phyloP scores from a whole-genome alignment of 257 asterid species.

The Cinchona pubescens region DNA sequence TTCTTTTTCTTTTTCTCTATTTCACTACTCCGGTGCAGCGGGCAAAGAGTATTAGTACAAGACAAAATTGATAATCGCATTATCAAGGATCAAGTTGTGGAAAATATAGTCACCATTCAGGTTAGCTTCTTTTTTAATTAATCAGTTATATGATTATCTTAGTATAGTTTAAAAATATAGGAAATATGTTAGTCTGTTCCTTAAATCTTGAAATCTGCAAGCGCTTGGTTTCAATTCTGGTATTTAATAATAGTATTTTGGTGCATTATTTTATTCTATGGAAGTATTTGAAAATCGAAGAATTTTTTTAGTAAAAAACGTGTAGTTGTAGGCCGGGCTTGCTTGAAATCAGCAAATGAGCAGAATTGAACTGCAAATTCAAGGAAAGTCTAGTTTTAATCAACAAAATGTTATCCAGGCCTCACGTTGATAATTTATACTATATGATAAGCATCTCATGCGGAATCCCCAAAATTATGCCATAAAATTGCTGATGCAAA shows the following conservation, averaged over 20 bases:
- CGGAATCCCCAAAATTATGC: no score
- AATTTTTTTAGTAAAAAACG: background rate
- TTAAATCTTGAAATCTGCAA: background rate
- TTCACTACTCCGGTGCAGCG: slow-evolving; percentile 51
- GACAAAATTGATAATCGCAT: slow-evolving; percentile 49
- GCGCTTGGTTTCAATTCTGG: background rate
- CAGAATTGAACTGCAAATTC: background rate
- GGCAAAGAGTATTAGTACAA: slow-evolving; percentile 77
- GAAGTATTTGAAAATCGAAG: background rate
- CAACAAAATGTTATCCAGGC: background rate
- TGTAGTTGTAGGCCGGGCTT: no score
- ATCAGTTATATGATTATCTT: background rate
- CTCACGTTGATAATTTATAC: background rate
- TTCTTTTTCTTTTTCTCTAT: slow-evolving; percentile 26
- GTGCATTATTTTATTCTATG: background rate
- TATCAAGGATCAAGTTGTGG: slow-evolving; percentile 51
- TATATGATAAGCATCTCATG: no score
- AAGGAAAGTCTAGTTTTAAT: no score
- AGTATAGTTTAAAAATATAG: background rate
- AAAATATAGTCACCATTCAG: slow-evolving; percentile 71
- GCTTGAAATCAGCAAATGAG: no score
- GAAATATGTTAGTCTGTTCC: background rate
- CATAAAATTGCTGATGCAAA: no score
- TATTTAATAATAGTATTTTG: background rate
- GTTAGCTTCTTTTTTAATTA: slow-evolving; percentile 31